Evolutionary conservation across 2,329 filamentous ascomycete genomes (phyloP).

Genomic region (Lecanicillium sp.): DNA sequence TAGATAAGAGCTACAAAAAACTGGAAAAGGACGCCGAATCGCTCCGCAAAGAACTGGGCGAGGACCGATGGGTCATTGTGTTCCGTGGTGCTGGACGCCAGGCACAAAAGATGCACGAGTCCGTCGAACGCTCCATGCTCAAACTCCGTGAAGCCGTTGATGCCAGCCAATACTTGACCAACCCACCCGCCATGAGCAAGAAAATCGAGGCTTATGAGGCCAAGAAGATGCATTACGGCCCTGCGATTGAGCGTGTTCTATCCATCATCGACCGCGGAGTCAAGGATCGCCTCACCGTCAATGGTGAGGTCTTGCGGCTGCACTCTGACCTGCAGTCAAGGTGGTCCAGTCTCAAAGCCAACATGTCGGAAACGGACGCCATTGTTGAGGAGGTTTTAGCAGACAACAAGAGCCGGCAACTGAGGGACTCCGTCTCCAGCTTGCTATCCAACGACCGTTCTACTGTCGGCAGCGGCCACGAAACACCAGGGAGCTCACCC

Average conservation of each 20-base stretch:
- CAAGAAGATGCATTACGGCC: constrained; percentile 89
- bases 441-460: constrained; percentile 80
- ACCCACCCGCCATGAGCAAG: constrained; percentile 62
- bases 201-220: constrained; percentile 90
- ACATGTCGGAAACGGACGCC: constrained; percentile 70
- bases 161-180: constrained; percentile 63
- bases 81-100: constrained; percentile 89
- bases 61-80: constrained; percentile 93
- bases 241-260: constrained; percentile 84
- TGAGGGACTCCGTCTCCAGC: constrained; percentile 88
- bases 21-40: constrained; percentile 87
- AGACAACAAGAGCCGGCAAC: constrained; percentile 59
- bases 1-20: constrained; percentile 83
- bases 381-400: constrained; percentile 65
- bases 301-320: constrained; percentile 85
- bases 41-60: constrained; percentile 79
- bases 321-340: constrained; percentile 79
- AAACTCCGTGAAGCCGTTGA: constrained; percentile 80
- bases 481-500: constrained; percentile 62
- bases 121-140: constrained; percentile 75
- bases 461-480: constrained; percentile 58
- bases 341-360: constrained; percentile 67
- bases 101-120: constrained; percentile 94
- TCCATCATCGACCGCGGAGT: constrained; percentile 95
- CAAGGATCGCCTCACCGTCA: constrained; percentile 88